These are phyloP conservation scores for Tolypocladium album DNA, from an alignment of 2,329 filamentous ascomycete genomes.

Conservation along the genomic window DNA sequence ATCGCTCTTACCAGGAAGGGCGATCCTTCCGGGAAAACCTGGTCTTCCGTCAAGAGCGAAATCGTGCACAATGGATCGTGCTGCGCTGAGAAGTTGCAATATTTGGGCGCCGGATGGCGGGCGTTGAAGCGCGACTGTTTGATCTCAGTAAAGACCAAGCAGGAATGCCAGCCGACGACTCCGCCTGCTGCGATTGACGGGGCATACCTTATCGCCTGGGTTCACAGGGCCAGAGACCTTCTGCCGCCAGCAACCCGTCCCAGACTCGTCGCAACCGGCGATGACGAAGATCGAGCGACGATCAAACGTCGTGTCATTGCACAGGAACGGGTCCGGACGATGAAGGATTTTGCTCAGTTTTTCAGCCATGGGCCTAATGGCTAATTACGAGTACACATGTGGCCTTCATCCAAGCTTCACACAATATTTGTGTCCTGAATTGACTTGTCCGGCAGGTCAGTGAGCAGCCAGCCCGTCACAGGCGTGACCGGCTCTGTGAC, in stretches of 20 bases:
- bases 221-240: not conserved
- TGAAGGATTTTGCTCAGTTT: not conserved
- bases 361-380: not conserved
- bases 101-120: no score
- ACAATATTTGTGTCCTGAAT: not conserved
- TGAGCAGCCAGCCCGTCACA: not conserved
- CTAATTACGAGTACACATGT: not conserved
- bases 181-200: not conserved
- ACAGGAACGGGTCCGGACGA: not conserved
- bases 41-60: not conserved
- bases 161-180: not conserved
- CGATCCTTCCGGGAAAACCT: not conserved
- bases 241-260: not conserved
- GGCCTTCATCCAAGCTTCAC: not conserved
- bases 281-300: not conserved
- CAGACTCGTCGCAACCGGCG: not conserved
- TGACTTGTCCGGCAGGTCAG: not conserved
- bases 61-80: not conserved
- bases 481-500: not conserved
- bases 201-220: not conserved
- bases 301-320: not conserved
- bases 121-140: not conserved
- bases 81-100: not conserved
- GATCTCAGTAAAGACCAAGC: not conserved
- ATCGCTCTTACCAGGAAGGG: not conserved